Percentiles rank a stretch among this genome's conserved stretches.
Evolutionary conservation across 331 rosid species (phyloP).

Genomic region (Telfairia occidentalis): DNA sequence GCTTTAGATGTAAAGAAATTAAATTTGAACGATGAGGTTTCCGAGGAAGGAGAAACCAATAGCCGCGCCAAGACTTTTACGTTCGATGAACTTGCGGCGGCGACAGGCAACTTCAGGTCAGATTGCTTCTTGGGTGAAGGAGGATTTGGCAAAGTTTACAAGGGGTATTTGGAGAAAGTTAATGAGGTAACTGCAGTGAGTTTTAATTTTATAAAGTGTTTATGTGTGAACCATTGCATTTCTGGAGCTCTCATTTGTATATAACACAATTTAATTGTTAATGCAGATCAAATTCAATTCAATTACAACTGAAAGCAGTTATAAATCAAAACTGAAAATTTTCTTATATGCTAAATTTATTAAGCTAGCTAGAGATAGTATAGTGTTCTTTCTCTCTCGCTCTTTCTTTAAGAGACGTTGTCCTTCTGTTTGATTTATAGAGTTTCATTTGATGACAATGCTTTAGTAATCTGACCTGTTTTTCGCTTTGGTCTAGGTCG

Average conservation of each 20-base stretch:
- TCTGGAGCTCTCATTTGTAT: neutral
- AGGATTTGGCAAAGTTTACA: slow-evolving; percentile 65
- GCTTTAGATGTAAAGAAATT: slow-evolving; percentile 16
- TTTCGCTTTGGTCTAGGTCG: slow-evolving; percentile 30
- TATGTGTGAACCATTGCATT: neutral
- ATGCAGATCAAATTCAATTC: neutral
- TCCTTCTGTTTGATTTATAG: neutral
- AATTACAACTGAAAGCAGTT: neutral
- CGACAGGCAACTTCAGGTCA: slow-evolving; percentile 41
- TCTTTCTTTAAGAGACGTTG: neutral
- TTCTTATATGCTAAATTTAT: neutral
- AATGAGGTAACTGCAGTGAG: slow-evolving; percentile 17
- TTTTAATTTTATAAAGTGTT: neutral
- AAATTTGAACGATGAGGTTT: slow-evolving; percentile 14
- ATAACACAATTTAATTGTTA: neutral
- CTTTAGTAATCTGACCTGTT: neutral
- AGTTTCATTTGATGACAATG: neutral
- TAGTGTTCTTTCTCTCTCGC: neutral
- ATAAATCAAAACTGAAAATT: neutral
- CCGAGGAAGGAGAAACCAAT: slow-evolving; percentile 3
- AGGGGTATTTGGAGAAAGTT: slow-evolving; percentile 36
- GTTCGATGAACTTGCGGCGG: slow-evolving; percentile 27
- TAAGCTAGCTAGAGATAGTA: neutral
- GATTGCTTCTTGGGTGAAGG: slow-evolving; percentile 49
- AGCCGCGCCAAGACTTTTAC: slow-evolving; percentile 26